phyloP scores from a whole-genome alignment of 2,329 filamentous ascomycete species.

The Paecilomyces sp. region DNA sequence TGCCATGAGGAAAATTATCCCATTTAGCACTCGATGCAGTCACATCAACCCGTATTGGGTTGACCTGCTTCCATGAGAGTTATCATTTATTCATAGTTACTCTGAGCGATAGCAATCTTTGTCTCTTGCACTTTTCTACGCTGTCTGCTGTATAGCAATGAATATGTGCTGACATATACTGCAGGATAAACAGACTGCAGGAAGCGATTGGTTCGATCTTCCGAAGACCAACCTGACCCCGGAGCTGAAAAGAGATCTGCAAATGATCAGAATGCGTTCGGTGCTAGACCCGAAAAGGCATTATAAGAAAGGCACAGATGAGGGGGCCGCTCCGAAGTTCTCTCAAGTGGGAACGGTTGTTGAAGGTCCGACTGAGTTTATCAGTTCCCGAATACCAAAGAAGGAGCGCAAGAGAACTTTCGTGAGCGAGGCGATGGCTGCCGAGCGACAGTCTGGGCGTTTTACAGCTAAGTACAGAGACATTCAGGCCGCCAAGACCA shows the following conservation, averaged over 20 bases:
- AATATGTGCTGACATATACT: constrained; percentile 6
- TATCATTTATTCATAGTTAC: constrained; percentile 62
- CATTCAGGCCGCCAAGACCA: constrained; percentile 73
- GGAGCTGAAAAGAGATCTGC: constrained; percentile 80
- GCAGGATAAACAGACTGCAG: constrained; percentile 60
- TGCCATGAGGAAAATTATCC: constrained; percentile 72
- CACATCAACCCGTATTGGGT: constrained; percentile 69
- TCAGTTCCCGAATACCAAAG: constrained; percentile 70
- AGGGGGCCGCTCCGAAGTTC: constrained; percentile 67
- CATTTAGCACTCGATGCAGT: constrained; percentile 65
- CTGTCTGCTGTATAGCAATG: constrained; percentile 1
- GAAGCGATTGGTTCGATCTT: constrained; percentile 78
- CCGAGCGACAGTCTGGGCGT: constrained; percentile 58
- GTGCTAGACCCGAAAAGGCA: constrained; percentile 83
- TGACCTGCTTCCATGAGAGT: constrained; percentile 64
- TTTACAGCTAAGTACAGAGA: constrained; percentile 85
- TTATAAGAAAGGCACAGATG: constrained; percentile 79
- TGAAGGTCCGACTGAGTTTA: constrained; percentile 82
- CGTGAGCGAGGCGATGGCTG: constrained; percentile 71
- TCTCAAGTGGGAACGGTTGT: constrained; percentile 85
- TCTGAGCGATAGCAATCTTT: constrained; percentile 45
- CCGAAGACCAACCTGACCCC: constrained; percentile 78
- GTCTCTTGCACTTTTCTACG: constrained; percentile 15
- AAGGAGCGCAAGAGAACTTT: constrained; percentile 84
- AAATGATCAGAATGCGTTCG: constrained; percentile 80